Evolutionary conservation across 257 asterid genomes (phyloP).

Genomic region (Mentha longifolia): DNA sequence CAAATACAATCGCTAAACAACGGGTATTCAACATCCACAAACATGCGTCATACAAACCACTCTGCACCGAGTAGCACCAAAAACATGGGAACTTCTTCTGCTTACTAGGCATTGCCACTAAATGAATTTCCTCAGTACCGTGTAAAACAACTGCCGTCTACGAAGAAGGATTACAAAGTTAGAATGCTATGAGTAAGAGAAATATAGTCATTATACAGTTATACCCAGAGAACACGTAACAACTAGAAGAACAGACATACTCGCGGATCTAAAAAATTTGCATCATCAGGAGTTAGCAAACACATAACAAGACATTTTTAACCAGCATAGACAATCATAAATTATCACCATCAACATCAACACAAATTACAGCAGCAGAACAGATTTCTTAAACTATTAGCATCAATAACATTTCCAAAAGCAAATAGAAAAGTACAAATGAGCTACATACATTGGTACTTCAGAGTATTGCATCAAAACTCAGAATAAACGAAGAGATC

Average conservation of each 20-base stretch:
- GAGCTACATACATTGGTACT: neutral
- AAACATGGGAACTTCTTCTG: conserved; percentile 92
- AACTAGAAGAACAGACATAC: neutral
- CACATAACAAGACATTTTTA: neutral
- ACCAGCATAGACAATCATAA: conserved; percentile 8
- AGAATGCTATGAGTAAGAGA: conserved; percentile 28
- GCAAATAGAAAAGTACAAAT: conserved; percentile 9
- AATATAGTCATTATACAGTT: neutral
- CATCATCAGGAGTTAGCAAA: neutral
- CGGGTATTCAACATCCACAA: conserved; percentile 83
- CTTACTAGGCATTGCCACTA: conserved; percentile 98
- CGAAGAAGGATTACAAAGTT: conserved; percentile 32
- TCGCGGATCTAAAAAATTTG: neutral
- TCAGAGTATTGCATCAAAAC: neutral
- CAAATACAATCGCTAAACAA: conserved; percentile 91
- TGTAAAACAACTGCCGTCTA: conserved; percentile 90
- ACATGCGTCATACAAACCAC: conserved; percentile 71
- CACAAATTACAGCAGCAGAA: neutral
- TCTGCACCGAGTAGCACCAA: conserved; percentile 90
- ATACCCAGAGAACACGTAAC: neutral
- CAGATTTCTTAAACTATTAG: neutral
- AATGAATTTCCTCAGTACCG: conserved; percentile 85
- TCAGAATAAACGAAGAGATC: conserved; percentile 11
- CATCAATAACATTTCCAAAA: conserved; percentile 27
- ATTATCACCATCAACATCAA: neutral